These are phyloP conservation scores for Aspergillus nomiae DNA, from an alignment of 2,329 filamentous ascomycete genomes.

Conservation along the genomic window DNA sequence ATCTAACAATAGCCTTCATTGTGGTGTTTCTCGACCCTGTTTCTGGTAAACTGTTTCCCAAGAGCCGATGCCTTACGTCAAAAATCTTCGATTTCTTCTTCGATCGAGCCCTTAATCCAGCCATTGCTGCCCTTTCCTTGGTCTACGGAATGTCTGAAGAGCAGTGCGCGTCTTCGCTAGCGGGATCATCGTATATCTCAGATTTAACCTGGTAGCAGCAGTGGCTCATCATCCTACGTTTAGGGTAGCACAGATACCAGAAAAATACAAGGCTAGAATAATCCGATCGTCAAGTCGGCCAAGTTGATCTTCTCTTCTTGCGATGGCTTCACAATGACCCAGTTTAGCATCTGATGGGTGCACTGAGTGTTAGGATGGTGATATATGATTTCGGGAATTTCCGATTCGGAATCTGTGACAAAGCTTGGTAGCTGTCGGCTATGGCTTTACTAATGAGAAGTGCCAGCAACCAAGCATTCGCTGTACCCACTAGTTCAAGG, in stretches of 20 bases:
- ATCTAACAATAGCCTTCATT: slow-evolving; percentile 55
- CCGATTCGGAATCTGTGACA: slow-evolving; percentile 52
- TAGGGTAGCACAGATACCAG: slow-evolving; percentile 7
- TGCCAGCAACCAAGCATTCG: too few relatives aligned
- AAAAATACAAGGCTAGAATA: background rate
- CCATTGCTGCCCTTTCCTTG: slow-evolving; percentile 47
- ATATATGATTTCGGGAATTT: slow-evolving; percentile 51
- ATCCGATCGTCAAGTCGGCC: slow-evolving; percentile 36
- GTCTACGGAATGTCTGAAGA: slow-evolving; percentile 51
- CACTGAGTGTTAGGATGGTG: slow-evolving; percentile 52
- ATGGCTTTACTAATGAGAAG: slow-evolving; percentile 20
- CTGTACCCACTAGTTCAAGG: too few relatives aligned
- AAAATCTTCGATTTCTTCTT: slow-evolving; percentile 47
- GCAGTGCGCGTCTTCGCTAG: slow-evolving; percentile 35
- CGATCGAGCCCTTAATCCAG: slow-evolving; percentile 54
- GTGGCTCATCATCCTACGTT: slow-evolving; percentile 56
- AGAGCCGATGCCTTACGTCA: slow-evolving; percentile 50
- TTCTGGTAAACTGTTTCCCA: slow-evolving; percentile 54
- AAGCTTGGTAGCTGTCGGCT: slow-evolving; percentile 53
- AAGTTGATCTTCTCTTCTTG: slow-evolving; percentile 50
- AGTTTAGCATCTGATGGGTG: slow-evolving; percentile 54
- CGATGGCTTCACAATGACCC: slow-evolving; percentile 48
- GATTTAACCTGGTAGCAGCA: slow-evolving; percentile 52
- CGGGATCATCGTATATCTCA: slow-evolving; percentile 37
- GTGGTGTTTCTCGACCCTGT: slow-evolving; percentile 57